Evolutionary conservation across 2,329 filamentous ascomycete genomes (phyloP), one percentile per base, ranked within the genome.

Genomic region (Aschersonia sp.): DNA sequence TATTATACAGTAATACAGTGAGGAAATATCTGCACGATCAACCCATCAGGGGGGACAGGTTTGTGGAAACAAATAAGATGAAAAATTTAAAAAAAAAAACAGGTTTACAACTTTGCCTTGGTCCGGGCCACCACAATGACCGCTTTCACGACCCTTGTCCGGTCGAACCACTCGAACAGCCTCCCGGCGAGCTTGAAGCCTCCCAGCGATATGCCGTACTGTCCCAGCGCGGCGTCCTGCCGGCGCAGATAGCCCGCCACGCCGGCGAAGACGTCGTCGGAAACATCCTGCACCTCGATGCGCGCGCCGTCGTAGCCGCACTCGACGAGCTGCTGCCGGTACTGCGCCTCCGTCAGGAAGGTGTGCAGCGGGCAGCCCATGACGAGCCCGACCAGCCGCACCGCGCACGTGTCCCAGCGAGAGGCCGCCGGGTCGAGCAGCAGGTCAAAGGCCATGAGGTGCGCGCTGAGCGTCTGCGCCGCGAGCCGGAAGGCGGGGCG

Each of bases 371-470:
- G 75, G 32, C 69, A 71, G 0, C 68, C 66, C 54, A 72, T 68
- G 10, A 73, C 53, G 22, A 67, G 54, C 3, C 72, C 72, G 3
- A 78, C 51, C 0, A 68, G n/a, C 1, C 66, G 59, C 2, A 74
- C 60, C 5, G 64, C 44, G 6, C 70, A 46, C 0, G 49, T 59
- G 33, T 68, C 54, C 30, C 47, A 30, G 1, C 33, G 29, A 1
- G 58, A 57, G 1, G 65, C 62, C 8, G 51, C 45, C 5, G 60
- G 54, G 47, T 62, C 60, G 35, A 68, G 60, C 3, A 76, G 55
- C 1, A 79, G 62, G 49, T 79, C 75, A 49, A 78, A 79, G 0
- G 70, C 73, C 68, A 76, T 74, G 45, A 74, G 58, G 0, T 70
- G 68, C 1, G 74, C 73, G 4, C 63, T 53, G 0, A 78, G 61